Conservation (phyloP, 345 rosid species). For the Excoecaria cochinchinensis region DNA sequence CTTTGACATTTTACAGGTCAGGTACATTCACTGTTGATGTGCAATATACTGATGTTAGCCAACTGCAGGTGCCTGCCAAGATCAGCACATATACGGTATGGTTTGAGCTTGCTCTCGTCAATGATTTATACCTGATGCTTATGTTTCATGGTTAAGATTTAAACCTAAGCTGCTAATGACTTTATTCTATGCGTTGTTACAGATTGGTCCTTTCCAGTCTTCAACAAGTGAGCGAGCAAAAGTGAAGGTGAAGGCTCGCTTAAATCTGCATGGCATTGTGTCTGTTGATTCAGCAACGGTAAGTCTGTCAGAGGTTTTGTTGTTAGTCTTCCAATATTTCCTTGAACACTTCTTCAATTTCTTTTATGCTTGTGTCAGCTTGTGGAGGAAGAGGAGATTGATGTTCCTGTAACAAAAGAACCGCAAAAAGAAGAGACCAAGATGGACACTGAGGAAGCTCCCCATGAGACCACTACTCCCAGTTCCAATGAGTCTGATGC, state of each 20-base stretch:
- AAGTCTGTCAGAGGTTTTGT: constrained; percentile 26
- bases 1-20: constrained; percentile 74
- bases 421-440: constrained; percentile 47
- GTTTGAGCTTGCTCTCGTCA: not conserved
- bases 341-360: not conserved
- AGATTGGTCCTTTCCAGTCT: constrained; percentile 94
- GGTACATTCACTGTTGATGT: constrained; percentile 79
- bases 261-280: constrained; percentile 83
- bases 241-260: constrained; percentile 80
- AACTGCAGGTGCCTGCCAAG: constrained; percentile 65
- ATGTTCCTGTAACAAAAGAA: constrained; percentile 72
- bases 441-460: constrained; percentile 78
- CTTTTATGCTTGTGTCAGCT: constrained; percentile 47
- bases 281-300: constrained; percentile 84
- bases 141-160: not conserved
- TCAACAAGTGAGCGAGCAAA: constrained; percentile 71
- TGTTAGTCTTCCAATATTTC: not conserved
- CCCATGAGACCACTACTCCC: constrained; percentile 40
- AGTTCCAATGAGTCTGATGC: constrained; percentile 62
- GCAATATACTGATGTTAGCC: constrained; percentile 61
- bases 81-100: constrained; percentile 81
- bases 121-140: not conserved
- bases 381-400: constrained; percentile 90
- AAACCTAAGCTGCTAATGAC: not conserved
- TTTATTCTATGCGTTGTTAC: constrained; percentile 1